Evolutionary conservation across 2,329 filamentous ascomycete species (phyloP).

Genomic region (Cryoendolithus antarcticus): DNA sequence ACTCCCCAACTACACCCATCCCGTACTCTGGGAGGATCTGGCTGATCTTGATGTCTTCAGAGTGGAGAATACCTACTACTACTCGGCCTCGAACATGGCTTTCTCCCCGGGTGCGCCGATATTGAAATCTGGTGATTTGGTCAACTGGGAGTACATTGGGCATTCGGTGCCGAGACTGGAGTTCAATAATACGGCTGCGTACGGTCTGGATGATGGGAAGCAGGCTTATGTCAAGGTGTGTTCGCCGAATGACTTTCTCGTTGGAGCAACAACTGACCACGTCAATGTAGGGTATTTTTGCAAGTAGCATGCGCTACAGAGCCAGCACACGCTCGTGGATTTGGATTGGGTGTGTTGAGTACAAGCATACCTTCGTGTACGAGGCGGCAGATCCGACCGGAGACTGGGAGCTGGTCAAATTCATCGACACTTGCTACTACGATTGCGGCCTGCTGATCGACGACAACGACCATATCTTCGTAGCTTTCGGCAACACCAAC

Average conservation of each 20-base stretch:
- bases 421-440: slow-evolving; percentile 40
- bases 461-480: slow-evolving; percentile 47
- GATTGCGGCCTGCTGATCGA: slow-evolving; percentile 47
- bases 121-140: slow-evolving; percentile 42
- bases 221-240: slow-evolving; percentile 34
- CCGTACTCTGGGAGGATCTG: slow-evolving; percentile 44
- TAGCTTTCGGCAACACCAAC: slow-evolving; percentile 40
- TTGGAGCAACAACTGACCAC: no score
- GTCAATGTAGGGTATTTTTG: slow-evolving; percentile 37
- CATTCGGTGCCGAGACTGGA: slow-evolving; percentile 28
- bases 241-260: no score
- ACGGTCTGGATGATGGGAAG: slow-evolving; percentile 32
- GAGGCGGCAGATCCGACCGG: slow-evolving; percentile 32
- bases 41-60: slow-evolving; percentile 44
- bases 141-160: slow-evolving; percentile 35
- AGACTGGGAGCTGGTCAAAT: slow-evolving; percentile 31
- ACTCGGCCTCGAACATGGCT: slow-evolving; percentile 44
- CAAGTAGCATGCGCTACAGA: slow-evolving; percentile 42
- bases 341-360: slow-evolving; percentile 46
- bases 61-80: slow-evolving; percentile 40
- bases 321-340: slow-evolving; percentile 39
- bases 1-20: slow-evolving; percentile 31
- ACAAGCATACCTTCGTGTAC: slow-evolving; percentile 41
- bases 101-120: slow-evolving; percentile 46
- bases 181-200: slow-evolving; percentile 22